Evolutionary conservation across 2,329 filamentous ascomycete genomes (phyloP), one percentile per base, ranked within the genome.

Genomic region (Penicillium crustosum): DNA sequence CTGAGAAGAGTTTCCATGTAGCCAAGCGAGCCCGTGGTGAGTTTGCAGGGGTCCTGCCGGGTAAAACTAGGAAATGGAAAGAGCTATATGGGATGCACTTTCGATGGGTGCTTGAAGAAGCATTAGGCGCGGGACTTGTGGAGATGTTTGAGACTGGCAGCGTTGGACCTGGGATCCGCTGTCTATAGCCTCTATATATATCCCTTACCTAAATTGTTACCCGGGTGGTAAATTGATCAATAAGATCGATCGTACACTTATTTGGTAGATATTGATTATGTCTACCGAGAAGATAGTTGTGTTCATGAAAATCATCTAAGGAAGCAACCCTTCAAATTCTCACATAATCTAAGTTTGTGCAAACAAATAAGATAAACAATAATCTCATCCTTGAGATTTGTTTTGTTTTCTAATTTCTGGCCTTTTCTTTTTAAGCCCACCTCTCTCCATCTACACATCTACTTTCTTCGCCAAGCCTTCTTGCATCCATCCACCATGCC

Each of bases 121-220:
- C 83, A 59, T 68, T 87, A 17, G 85, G 86, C 1, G 81, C 82
- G 23, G 86, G 86, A 3, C 66, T 86, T 27, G 75, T 87, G 12
- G 85, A 88, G 70, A 66, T 85, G 8, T 88, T 88, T 64, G 82
- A 86, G 64, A 88, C 85, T 6, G 81, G 84, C 19, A 86, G 81
- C 65, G 84, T 87, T 29, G 85, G 85, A 4, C 73, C 80, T 44
- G 85, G 80, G 17, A 78, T 85, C 27, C 72, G 78, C 53, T 68
- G 66, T 61, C 51, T 77, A 48, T 77, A 64, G 67, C 53, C 17
- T 51, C 39, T 25, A 25, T 25, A 25, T 56, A 45, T 45, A 27
- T 8, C 13, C 12, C 29, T 45, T 31, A n/a, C 23, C 12, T 38
- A n/a, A 38, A 38, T 31, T 38, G 10, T 35, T 13, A 9, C 9